Base-by-base conservation (phyloP, 140 eudicot species). In the Cichorium intybus region DNA sequence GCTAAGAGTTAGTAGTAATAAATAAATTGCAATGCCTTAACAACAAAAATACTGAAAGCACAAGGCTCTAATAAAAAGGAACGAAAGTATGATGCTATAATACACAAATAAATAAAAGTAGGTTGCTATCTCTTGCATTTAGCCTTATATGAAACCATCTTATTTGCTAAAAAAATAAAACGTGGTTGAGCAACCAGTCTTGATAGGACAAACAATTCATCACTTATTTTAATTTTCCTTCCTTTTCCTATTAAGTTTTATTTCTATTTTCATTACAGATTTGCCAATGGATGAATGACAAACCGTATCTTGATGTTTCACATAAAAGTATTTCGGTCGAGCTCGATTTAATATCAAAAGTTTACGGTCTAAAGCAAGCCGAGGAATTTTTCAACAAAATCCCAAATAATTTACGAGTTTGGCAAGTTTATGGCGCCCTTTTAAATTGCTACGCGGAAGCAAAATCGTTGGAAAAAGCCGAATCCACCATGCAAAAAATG, bases 321-420 rank as follows among this genome's bases (percentile, higher is more conserved):
- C 47, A 56, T 6, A 50, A 46, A 8, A 75, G 72, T 75, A 59
- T 53, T 52, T 82, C 87, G 0, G 47, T 86, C 57, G 83, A 50
- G 72, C 78, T 85, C 48, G 80, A 77, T 69, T 68, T 88, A 71
- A 78, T 78, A 37, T 77, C 80, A 41, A 85, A 82, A 66, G 95
- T 77, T 59, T 65, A 75, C 18, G 96, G 95, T 27, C 39, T 82
- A 29, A 66, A 67, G 16, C 41, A 72, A 63, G 95, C 95, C 20
- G 87, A 88, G 77, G 66, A 82, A 2, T 88, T 77, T 66, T 82
- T 85, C 39, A 52, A 75, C 27, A 70, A 48, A 31, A 55, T 88
- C 39, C 82, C 93, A 11, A 5, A 69, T 24, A 18, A 50, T 48
- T 78, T 62, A 45, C 75, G 71, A 60, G 79, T 26, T 48, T 67